A percentile compares a stretch with the other conserved stretches of the same genome.
Evolutionary conservation across 73 alveolate species (phyloP).

Genomic region (Symbiodinium pilosum): DNA sequence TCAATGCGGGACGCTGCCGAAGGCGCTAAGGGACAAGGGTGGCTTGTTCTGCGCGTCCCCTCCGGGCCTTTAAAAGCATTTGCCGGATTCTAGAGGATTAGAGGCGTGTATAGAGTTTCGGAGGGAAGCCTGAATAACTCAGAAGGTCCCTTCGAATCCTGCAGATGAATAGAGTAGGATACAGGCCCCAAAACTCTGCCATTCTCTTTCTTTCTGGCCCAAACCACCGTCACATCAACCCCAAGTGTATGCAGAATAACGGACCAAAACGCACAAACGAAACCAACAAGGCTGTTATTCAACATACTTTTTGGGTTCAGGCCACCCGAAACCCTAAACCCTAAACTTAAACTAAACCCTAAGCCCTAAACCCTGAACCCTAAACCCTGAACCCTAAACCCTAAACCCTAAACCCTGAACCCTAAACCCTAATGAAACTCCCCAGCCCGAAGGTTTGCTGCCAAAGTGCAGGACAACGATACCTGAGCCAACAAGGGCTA

Average conservation of each 20-base stretch:
- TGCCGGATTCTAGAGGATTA: too few relatives aligned
- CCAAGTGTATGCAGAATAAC: too few relatives aligned
- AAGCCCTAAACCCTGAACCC: background rate
- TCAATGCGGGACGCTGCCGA: too few relatives aligned
- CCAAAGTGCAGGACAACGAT: slow-evolving; percentile 30
- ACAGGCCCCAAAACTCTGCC: background rate
- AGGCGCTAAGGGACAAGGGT: too few relatives aligned
- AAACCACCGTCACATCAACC: background rate
- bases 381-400: background rate
- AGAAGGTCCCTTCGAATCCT: background rate
- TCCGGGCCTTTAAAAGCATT: too few relatives aligned
- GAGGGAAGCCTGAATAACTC: background rate
- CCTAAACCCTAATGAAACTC: background rate
- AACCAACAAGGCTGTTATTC: too few relatives aligned
- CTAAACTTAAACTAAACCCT: background rate
- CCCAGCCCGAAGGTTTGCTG: background rate
- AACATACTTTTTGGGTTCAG: too few relatives aligned
- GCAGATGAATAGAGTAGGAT: background rate
- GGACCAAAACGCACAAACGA: too few relatives aligned
- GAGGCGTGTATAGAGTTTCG: too few relatives aligned
- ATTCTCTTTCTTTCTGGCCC: background rate
- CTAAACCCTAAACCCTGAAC: background rate
- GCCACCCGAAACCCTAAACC: background rate
- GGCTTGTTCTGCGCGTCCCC: too few relatives aligned
- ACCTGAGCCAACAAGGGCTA: background rate